Base-by-base conservation (phyloP, 2,329 filamentous ascomycete species). In the Stemphylium lycopersici region DNA sequence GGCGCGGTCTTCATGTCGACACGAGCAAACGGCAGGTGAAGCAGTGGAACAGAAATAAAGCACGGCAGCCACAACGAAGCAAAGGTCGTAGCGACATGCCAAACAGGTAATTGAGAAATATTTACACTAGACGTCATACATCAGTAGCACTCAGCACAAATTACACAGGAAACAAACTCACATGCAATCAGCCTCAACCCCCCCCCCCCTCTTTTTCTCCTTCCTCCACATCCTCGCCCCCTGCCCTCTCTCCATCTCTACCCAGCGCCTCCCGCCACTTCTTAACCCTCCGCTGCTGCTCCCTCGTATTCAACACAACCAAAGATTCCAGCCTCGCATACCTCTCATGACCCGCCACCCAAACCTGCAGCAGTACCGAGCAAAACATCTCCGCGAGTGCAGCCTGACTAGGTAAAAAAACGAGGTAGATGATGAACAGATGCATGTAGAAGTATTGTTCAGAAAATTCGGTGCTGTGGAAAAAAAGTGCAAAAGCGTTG, bases 331-430 rank as follows among this genome's bases (percentile, higher is more conserved):
- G 36, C n/a, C 34, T 52, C 4, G 47, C 57, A 37, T 47, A 57
- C 3, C 11, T 58, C 43, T 58, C 63, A 55, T 58, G 47, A 12
- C 18, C 43, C 7, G 13, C 15, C 0, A 66, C 55, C 66, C 66
- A 73, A 1, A 68, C 67, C 34, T 68, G 62, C 26, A 72, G 48
- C 16, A 73, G 22, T 1, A 58, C 67, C 3, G 67, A 70, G 47
- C 60, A 65, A 4, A 73, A 66, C 3, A 73, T 71, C 45, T 73
- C 70, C 8, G 66, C 68, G 1, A 73, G 61, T 0, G 55, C 59
- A 1, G 62, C 67, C 40, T 71, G 68, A 3, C 41, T n/a, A 0
- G 58, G 60, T 4, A 54, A 39, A 37, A 68, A 70, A 6, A 73
- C 63, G 7, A 71, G 59, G 26, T 65, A 71, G 7, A 71, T 56